These are phyloP conservation scores for Plasmopara muralis DNA, from an alignment of 352 stramenopile genomes.

Conservation along the genomic window DNA sequence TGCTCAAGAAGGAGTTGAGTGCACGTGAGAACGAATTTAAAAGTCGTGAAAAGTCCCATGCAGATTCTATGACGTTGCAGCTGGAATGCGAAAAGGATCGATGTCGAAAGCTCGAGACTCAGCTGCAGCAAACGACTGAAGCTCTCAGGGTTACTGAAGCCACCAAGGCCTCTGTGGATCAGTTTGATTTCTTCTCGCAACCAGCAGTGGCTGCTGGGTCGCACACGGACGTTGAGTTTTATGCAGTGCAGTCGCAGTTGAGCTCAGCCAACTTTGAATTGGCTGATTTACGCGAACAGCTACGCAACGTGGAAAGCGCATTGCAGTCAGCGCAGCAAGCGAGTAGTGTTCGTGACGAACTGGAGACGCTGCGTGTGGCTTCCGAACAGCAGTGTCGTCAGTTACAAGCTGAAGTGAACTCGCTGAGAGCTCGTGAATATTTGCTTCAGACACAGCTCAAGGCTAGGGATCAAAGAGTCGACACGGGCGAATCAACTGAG, in stretches of 20 bases:
- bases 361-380: slow-evolving; percentile 32
- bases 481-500: slow-evolving; percentile 28
- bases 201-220: slow-evolving; percentile 5
- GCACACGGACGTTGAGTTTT: slow-evolving; percentile 32
- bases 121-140: slow-evolving; percentile 38
- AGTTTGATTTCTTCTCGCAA: slow-evolving; percentile 19
- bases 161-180: slow-evolving; percentile 11
- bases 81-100: slow-evolving; percentile 59
- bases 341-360: slow-evolving; percentile 17
- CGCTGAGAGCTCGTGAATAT: slow-evolving; percentile 29
- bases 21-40: slow-evolving; percentile 63
- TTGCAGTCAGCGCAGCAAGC: slow-evolving; percentile 26
- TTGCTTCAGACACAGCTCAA: slow-evolving; percentile 32
- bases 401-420: slow-evolving; percentile 33
- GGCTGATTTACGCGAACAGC: slow-evolving; percentile 23
- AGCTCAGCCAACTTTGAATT: slow-evolving; percentile 29
- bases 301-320: slow-evolving; percentile 29
- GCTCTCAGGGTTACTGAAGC: slow-evolving; percentile 25
- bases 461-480: slow-evolving; percentile 11
- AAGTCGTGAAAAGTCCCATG: slow-evolving; percentile 56
- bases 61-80: slow-evolving; percentile 60
- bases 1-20: slow-evolving; percentile 39
- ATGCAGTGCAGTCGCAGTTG: slow-evolving; percentile 31
- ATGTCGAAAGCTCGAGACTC: slow-evolving; percentile 35
- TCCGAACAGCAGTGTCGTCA: slow-evolving; percentile 32